These are phyloP conservation scores for Colletotrichum spinosum DNA, from an alignment of 2,329 filamentous ascomycete genomes.

Conservation along the genomic window DNA sequence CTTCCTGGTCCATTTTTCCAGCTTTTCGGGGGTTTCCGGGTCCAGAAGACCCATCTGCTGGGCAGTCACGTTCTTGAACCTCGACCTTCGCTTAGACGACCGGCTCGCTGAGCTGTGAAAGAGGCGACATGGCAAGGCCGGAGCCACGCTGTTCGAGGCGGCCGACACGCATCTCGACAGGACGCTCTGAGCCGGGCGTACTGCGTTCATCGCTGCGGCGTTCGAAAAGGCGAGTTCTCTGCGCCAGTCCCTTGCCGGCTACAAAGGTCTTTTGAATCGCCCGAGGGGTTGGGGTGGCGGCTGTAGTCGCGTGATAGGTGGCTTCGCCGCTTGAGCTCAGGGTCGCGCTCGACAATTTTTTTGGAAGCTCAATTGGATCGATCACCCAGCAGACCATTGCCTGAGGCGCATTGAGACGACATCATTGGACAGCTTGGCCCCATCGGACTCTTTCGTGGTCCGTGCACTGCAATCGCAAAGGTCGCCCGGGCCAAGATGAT, in stretches of 20 bases:
- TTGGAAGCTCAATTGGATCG: slow-evolving; percentile 36
- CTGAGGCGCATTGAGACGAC: slow-evolving; percentile 17
- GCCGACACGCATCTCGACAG: slow-evolving; percentile 61
- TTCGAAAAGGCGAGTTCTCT: slow-evolving; percentile 23
- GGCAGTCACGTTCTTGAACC: slow-evolving; percentile 66
- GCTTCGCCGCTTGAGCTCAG: slow-evolving; percentile 21
- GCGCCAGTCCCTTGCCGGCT: slow-evolving; percentile 32
- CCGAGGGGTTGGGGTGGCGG: not conserved
- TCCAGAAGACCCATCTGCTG: slow-evolving; percentile 60
- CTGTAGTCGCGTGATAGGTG: slow-evolving; percentile 29
- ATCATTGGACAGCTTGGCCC: slow-evolving; percentile 20
- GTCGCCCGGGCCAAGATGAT: not conserved
- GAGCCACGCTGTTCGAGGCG: slow-evolving; percentile 40
- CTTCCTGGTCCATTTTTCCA: slow-evolving; percentile 58
- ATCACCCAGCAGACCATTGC: slow-evolving; percentile 13
- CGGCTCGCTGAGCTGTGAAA: slow-evolving; percentile 66
- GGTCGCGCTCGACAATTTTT: slow-evolving; percentile 39
- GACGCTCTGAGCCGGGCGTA: slow-evolving; percentile 66
- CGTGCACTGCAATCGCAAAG: not conserved
- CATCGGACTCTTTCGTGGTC: not conserved
- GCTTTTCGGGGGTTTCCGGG: slow-evolving; percentile 49
- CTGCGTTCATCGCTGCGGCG: slow-evolving; percentile 63
- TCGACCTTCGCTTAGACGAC: slow-evolving; percentile 54
- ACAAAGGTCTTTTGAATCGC: slow-evolving; percentile 28
- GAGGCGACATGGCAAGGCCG: slow-evolving; percentile 50